A percentile compares a stretch with the other conserved stretches of the same genome.
Conservation (phyloP, 2,329 filamentous ascomycete genomes). For the Saccharata proteae region DNA sequence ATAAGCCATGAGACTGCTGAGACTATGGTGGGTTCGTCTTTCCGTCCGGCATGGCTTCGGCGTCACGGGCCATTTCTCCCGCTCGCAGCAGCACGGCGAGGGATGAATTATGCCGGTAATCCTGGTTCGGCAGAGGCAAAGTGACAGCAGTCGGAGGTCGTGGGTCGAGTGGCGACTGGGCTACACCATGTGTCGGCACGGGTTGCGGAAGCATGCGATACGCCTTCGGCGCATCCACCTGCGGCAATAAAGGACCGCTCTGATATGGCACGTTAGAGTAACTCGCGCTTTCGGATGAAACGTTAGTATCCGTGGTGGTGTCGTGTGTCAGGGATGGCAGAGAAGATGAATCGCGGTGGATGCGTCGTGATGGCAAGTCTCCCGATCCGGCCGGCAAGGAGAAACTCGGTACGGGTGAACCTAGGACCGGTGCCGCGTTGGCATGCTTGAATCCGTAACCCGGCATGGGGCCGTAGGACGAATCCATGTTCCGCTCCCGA, state of each 20-base stretch:
- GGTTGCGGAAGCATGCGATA: slow-evolving; percentile 25
- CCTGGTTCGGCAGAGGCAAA: slow-evolving; percentile 11
- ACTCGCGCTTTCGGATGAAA: slow-evolving; percentile 25
- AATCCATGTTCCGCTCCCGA: too few species aligned
- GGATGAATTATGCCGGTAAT: slow-evolving; percentile 21
- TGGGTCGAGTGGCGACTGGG: slow-evolving; percentile 20
- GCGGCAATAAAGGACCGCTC: slow-evolving; percentile 12
- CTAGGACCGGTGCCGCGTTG: slow-evolving; percentile 13
- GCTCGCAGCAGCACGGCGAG: slow-evolving; percentile 26
- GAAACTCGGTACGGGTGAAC: too few species aligned
- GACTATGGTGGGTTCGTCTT: slow-evolving; percentile 3
- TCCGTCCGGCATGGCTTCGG: slow-evolving; percentile 14
- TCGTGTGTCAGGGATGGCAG: slow-evolving; percentile 25
- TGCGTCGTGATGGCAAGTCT: slow-evolving; percentile 21
- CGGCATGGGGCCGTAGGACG: too few species aligned
- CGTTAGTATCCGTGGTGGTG: slow-evolving; percentile 15
- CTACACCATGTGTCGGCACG: slow-evolving; percentile 16
- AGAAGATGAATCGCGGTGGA: slow-evolving; percentile 17
- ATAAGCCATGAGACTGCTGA: background rate
- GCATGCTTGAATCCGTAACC: too few species aligned
- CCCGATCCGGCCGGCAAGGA: too few species aligned
- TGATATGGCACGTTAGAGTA: slow-evolving; percentile 12
- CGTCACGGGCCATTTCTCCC: slow-evolving; percentile 24
- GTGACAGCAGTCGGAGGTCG: slow-evolving; percentile 13
- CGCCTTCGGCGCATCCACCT: slow-evolving; percentile 20